Conservation (phyloP, 1,139 yeast species). For the Meyerozyma elateridarum region DNA sequence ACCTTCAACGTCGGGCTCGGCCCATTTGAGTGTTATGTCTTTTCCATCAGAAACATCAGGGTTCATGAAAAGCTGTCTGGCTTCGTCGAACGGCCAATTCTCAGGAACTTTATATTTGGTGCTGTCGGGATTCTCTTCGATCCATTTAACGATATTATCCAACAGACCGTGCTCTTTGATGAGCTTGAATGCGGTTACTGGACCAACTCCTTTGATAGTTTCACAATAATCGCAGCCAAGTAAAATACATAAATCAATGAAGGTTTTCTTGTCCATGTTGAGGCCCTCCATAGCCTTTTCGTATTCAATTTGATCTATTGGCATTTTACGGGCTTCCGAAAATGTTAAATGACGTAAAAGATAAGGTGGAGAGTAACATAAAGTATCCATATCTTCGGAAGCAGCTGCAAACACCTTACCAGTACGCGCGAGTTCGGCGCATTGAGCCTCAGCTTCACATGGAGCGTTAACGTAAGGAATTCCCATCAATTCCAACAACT, state of each 20-base stretch:
- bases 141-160: constrained; percentile 68
- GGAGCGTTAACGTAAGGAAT: constrained; percentile 93
- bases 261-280: constrained; percentile 65
- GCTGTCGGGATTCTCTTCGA: constrained; percentile 54
- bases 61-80: constrained; percentile 70
- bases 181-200: constrained; percentile 84
- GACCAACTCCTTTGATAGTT: constrained; percentile 92
- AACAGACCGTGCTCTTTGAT: constrained; percentile 81
- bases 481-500: constrained; percentile 80
- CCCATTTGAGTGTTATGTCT: constrained; percentile 69
- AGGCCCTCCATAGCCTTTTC: constrained; percentile 69
- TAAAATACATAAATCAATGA: constrained; percentile 86
- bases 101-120: constrained; percentile 83
- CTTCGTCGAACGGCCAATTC: constrained; percentile 90
- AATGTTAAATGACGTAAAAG: constrained; percentile 86
- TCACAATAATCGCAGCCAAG: constrained; percentile 98
- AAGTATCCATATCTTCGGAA: constrained; percentile 97
- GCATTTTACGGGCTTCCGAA: constrained; percentile 89
- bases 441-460: constrained; percentile 98
- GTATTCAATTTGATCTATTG: constrained; percentile 79
- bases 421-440: constrained; percentile 84
- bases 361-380: constrained; percentile 84
- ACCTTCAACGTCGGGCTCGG: constrained; percentile 73
- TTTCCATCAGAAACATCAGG: constrained; percentile 72
- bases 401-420: constrained; percentile 97